Evolutionary conservation across 495 filamentous ascomycete species (phyloP), one percentile per base, ranked within the genome.

Genomic region (Aspergillus funiculosus): DNA sequence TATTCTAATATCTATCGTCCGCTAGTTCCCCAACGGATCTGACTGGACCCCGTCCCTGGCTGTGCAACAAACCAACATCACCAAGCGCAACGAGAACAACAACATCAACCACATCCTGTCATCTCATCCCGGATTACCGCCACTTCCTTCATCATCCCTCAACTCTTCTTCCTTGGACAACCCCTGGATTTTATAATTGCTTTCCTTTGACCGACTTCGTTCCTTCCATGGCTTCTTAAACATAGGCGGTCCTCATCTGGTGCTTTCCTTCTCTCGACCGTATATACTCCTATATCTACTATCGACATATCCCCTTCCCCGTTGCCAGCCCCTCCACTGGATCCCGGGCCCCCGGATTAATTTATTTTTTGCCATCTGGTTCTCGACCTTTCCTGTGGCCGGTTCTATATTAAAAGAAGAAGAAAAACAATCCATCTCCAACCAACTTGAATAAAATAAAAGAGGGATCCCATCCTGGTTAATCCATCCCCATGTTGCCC

Each of bases 211-310:
- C 43, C 47, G 43, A 44, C 44, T 51, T 25, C 50, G 43, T 39
- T 54, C 54, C 48, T 49, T 53, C 54, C 43, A 58, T 58, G 54
- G 54, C 49, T 58, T 48, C 46, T 43, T 58, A 51, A 57, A 41
- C 22, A 39, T 35, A 48, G 38, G 24, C 49, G 41, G 46, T 44
- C 39, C 38, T 49, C 43, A 39, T 43, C 43, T 52, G 48, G 44
- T 48, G 38, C 41, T 46, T 20, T 20, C 37, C 20, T 15, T 26
- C 36, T 22, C 34, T 34, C 28, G 28, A 17, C 28, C 29, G 30
- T 17, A 35, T 31, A 19, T 34, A 19, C 7, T 25, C 8, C 20
- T 29, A 39, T 36, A 25, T 34, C 38, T 15, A n/a, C 18, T 24
- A 34, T 52, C 44, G 48, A 52, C 39, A 27, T 34, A 21, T 40